phyloP scores from a whole-genome alignment of 805 yeast species.

The Priceomyces carsonii region DNA sequence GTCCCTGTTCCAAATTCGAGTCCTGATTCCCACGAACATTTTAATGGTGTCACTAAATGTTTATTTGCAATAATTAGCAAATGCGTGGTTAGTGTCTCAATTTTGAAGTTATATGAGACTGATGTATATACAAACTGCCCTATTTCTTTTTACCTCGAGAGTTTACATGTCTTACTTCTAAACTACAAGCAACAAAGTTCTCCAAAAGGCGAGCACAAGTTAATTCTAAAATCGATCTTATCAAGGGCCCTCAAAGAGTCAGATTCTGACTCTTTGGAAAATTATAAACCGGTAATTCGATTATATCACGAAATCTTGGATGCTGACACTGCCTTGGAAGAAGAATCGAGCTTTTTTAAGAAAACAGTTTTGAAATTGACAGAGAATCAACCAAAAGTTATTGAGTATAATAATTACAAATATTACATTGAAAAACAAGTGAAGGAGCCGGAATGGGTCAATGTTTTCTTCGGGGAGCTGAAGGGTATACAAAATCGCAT shows the following conservation, averaged over 20 bases:
- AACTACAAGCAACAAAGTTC: conserved; percentile 1
- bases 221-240: background rate
- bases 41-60: conserved; percentile 1
- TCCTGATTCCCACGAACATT: background rate
- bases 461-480: conserved; percentile 5
- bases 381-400: background rate
- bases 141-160: background rate
- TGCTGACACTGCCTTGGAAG: background rate
- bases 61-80: conserved; percentile 2
- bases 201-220: background rate
- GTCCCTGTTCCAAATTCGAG: too few species aligned
- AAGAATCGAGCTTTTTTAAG: conserved; percentile 1
- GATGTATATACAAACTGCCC: too few species aligned
- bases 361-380: conserved; percentile 7
- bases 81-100: background rate
- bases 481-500: background rate
- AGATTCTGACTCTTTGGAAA: background rate
- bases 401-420: conserved; percentile 7
- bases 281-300: background rate
- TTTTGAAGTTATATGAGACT: too few species aligned
- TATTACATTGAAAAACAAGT: conserved; percentile 6
- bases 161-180: background rate
- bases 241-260: background rate
- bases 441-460: conserved; percentile 9
- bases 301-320: background rate